A percentile compares a stretch with the other conserved stretches of the same genome.
Conservation (phyloP, 2,329 filamentous ascomycete species). For the Cordyceps farinosa region DNA sequence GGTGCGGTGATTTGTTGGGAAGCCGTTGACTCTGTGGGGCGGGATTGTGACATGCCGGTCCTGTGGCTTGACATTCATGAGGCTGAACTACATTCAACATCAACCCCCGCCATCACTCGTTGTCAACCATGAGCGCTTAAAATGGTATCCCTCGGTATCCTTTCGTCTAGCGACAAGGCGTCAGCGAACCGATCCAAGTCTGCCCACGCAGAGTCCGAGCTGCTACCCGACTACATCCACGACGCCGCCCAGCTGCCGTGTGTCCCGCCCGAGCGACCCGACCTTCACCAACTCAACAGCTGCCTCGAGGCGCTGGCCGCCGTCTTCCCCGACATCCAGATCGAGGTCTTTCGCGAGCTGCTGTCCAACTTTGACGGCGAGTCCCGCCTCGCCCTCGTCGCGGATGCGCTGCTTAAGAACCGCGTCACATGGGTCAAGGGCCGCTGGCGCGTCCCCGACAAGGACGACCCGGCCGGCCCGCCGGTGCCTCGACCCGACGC, state of each 20-base stretch:
- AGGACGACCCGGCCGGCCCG: constrained; percentile 26
- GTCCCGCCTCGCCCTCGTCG: constrained; percentile 72
- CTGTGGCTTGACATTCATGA: background rate
- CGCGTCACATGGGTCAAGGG: constrained; percentile 68
- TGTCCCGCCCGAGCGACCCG: constrained; percentile 49
- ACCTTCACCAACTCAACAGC: constrained; percentile 67
- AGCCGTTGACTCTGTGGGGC: constrained; percentile 1
- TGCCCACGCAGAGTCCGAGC: constrained; percentile 27
- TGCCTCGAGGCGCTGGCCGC: constrained; percentile 65
- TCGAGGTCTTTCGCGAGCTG: constrained; percentile 81
- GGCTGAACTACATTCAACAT: background rate
- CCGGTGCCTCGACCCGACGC: constrained; percentile 56
- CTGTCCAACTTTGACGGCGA: constrained; percentile 70
- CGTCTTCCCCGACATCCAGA: constrained; percentile 76
- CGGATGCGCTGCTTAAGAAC: constrained; percentile 72
- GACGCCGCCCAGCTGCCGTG: constrained; percentile 53
- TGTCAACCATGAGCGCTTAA: constrained; percentile 36
- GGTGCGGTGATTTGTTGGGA: constrained; percentile 1
- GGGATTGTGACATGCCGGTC: background rate
- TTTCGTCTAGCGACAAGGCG: constrained; percentile 40
- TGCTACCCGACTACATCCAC: constrained; percentile 46
- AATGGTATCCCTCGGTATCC: constrained; percentile 50
- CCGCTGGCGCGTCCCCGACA: constrained; percentile 51
- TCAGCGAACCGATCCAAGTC: constrained; percentile 31
- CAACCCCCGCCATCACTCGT: background rate